Conservation (phyloP, 2,329 filamentous ascomycete genomes). For the Colletotrichum lini region DNA sequence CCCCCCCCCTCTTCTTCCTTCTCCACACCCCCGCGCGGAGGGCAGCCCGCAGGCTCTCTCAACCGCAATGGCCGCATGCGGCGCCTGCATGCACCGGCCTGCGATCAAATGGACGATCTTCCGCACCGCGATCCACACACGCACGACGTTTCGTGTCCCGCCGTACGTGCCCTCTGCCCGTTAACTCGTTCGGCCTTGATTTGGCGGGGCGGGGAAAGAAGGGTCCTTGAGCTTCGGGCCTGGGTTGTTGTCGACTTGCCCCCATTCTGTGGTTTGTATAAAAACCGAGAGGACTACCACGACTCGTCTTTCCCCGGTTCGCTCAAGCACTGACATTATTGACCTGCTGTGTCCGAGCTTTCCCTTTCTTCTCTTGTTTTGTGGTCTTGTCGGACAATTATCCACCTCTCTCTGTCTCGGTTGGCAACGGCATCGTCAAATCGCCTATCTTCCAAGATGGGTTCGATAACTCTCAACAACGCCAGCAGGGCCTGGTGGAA, state of each 20-base stretch:
- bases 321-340: not conserved
- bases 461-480: slow-evolving; percentile 35
- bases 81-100: slow-evolving; percentile 39
- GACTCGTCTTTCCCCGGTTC: not conserved
- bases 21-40: not conserved
- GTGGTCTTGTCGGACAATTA: not conserved
- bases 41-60: slow-evolving; percentile 4
- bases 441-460: slow-evolving; percentile 18
- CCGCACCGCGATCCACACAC: slow-evolving; percentile 35
- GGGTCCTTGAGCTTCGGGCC: not conserved
- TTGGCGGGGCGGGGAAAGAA: not conserved
- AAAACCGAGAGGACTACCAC: not conserved
- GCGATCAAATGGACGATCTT: slow-evolving; percentile 40
- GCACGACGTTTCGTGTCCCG: slow-evolving; percentile 41
- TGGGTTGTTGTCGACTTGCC: not conserved
- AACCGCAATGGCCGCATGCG: slow-evolving; percentile 24
- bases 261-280: not conserved
- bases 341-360: not conserved
- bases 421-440: not conserved
- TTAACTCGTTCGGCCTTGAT: not conserved
- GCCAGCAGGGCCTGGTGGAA: slow-evolving; percentile 65
- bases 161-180: slow-evolving; percentile 15
- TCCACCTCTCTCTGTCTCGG: not conserved
- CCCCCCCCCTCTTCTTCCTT: not conserved
- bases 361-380: not conserved